phyloP scores from a whole-genome alignment of 257 asterid genomes.

The Voacanga thouarsii region DNA sequence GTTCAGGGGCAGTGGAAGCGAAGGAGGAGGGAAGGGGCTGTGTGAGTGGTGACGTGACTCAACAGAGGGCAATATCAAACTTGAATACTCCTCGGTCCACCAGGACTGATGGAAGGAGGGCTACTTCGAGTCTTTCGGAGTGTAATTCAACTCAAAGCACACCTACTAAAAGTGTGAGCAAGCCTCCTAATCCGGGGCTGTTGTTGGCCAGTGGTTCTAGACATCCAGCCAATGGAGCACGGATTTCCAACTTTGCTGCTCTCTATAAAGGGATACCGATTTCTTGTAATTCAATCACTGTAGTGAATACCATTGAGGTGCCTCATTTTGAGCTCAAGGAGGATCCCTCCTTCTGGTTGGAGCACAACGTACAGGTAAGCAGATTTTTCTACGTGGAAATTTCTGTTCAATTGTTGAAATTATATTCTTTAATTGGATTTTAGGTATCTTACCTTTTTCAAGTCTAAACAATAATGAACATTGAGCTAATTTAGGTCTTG shows the following conservation, averaged over 20 bases:
- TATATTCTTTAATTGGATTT: not conserved
- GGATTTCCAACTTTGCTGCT: slow-evolving; percentile 55
- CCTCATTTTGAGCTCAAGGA: slow-evolving; percentile 87
- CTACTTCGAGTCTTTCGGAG: slow-evolving; percentile 59
- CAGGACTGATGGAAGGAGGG: slow-evolving; percentile 48
- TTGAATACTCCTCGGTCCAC: slow-evolving; percentile 60
- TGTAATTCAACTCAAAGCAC: slow-evolving; percentile 75
- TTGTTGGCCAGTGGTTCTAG: slow-evolving; percentile 60
- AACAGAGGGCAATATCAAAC: slow-evolving; percentile 24
- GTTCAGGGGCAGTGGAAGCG: slow-evolving; percentile 37
- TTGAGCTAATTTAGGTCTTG: slow-evolving; percentile 55
- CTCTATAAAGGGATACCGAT: slow-evolving; percentile 63
- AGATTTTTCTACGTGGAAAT: not conserved
- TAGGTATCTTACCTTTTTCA: not conserved
- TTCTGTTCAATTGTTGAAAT: not conserved
- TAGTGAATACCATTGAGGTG: slow-evolving; percentile 67
- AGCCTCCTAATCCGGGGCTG: slow-evolving; percentile 64
- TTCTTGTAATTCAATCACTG: slow-evolving; percentile 39
- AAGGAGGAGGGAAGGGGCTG: slow-evolving; percentile 58
- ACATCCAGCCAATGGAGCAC: slow-evolving; percentile 48
- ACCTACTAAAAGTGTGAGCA: slow-evolving; percentile 82
- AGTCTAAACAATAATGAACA: slow-evolving; percentile 4
- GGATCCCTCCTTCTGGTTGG: slow-evolving; percentile 94
- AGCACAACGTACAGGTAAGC: slow-evolving; percentile 92
- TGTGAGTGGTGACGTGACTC: slow-evolving; percentile 12